Evolutionary conservation across 1,139 yeast species (phyloP).

Genomic region (Scheffersomyces stambukii): DNA sequence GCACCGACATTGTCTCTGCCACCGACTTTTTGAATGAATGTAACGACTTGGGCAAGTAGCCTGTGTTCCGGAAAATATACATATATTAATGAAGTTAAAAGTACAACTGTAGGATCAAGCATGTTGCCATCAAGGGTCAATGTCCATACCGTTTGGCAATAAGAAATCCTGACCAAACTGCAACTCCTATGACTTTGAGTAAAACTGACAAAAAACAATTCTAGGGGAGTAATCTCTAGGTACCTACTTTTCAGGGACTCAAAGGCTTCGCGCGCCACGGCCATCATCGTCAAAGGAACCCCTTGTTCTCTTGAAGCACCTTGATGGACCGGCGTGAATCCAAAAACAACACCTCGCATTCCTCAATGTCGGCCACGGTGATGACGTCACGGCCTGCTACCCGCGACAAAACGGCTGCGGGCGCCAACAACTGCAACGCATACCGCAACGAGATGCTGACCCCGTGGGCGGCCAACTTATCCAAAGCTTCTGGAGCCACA

Average conservation of each 20-base stretch:
- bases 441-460: constrained; percentile 78
- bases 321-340: constrained; percentile 85
- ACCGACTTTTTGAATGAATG: constrained; percentile 72
- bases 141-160: too few species aligned
- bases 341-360: constrained; percentile 78
- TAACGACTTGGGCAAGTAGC: constrained; percentile 50
- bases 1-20: constrained; percentile 79
- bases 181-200: too few species aligned
- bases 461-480: constrained; percentile 68
- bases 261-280: too few species aligned
- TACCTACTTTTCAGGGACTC: too few species aligned
- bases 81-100: too few species aligned
- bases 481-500: constrained; percentile 63
- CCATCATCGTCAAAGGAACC: constrained; percentile 44
- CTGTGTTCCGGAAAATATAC: too few species aligned
- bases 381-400: constrained; percentile 73
- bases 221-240: too few species aligned
- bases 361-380: constrained; percentile 69
- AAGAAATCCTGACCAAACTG: too few species aligned
- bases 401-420: constrained; percentile 79
- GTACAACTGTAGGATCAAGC: too few species aligned
- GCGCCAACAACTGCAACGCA: constrained; percentile 85
- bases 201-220: too few species aligned
- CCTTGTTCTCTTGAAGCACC: constrained; percentile 57
- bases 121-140: too few species aligned